phyloP scores from a whole-genome alignment of 208 protist genomes.

The Borovskyia barvae region DNA sequence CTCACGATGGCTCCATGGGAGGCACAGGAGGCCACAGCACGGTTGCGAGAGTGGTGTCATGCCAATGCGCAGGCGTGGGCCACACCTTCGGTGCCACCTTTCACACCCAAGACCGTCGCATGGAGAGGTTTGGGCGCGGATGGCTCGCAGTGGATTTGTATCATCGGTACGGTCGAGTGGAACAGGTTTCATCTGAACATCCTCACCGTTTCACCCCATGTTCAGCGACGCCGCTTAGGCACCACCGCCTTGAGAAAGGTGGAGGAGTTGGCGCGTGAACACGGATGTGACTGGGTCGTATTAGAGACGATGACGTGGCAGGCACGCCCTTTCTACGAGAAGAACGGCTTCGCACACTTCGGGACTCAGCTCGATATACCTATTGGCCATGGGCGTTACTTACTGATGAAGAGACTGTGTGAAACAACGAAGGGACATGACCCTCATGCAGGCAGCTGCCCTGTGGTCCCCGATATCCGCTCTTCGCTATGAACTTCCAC shows the following conservation, averaged over 20 bases:
- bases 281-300: slow-evolving; percentile 6
- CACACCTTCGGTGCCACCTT: slow-evolving; percentile 1
- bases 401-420: slow-evolving; percentile 2
- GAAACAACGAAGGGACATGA: no score
- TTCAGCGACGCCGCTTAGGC: slow-evolving; percentile 9
- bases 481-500: no score
- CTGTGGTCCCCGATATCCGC: no score
- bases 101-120: background rate
- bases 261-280: slow-evolving; percentile 10
- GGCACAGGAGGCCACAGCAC: background rate
- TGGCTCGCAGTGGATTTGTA: background rate
- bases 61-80: slow-evolving; percentile 1
- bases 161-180: background rate
- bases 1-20: background rate
- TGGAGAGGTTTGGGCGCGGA: background rate
- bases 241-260: slow-evolving; percentile 6
- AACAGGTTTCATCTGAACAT: slow-evolving; percentile 15
- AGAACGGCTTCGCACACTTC: slow-evolving; percentile 18
- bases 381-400: slow-evolving; percentile 6
- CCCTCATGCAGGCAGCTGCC: no score
- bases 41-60: slow-evolving; percentile 1
- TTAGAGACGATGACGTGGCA: slow-evolving; percentile 30
- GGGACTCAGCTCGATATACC: slow-evolving; percentile 14
- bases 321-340: slow-evolving; percentile 26
- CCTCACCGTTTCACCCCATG: background rate